phyloP scores from a whole-genome alignment of 2,329 filamentous ascomycete genomes.

The Talaromyces sp. region DNA sequence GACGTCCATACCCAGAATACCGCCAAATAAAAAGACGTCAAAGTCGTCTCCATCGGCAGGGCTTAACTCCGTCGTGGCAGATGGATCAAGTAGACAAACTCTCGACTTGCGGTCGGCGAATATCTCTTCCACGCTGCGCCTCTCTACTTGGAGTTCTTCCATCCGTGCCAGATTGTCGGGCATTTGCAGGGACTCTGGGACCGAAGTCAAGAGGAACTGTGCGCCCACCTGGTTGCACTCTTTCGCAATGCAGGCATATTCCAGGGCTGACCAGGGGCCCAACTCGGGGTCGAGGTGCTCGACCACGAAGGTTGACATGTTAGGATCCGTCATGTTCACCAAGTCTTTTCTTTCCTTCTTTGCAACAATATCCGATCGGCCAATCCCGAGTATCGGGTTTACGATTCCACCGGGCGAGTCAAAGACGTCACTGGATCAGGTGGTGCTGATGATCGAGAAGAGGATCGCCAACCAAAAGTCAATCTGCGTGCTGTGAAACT shows the following conservation, averaged over 20 bases:
- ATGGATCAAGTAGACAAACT: slow-evolving; percentile 86
- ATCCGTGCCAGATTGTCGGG: slow-evolving; percentile 57
- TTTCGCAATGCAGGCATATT: slow-evolving; percentile 81
- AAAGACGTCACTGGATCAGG: slow-evolving; percentile 9
- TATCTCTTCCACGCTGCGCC: slow-evolving; percentile 74
- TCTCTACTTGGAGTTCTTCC: slow-evolving; percentile 66
- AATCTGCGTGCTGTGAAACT: not conserved
- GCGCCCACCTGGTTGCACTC: slow-evolving; percentile 67
- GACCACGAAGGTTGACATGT: slow-evolving; percentile 76
- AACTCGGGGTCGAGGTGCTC: slow-evolving; percentile 95
- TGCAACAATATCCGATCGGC: not conserved
- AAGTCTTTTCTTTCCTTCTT: not conserved
- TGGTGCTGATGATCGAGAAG: not conserved
- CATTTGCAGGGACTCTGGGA: slow-evolving; percentile 62
- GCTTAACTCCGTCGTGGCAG: slow-evolving; percentile 72
- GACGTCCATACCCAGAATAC: slow-evolving; percentile 72
- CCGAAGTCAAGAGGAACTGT: slow-evolving; percentile 75
- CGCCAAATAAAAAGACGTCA: slow-evolving; percentile 91
- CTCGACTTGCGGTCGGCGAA: slow-evolving; percentile 67
- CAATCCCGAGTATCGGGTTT: not conserved
- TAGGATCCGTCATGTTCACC: slow-evolving; percentile 21
- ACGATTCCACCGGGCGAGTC: not conserved
- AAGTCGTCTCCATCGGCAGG: slow-evolving; percentile 80
- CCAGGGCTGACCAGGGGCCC: slow-evolving; percentile 87
- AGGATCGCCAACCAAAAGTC: not conserved